phyloP scores from a whole-genome alignment of 129 eudicot species.

The Escallonia rubra region DNA sequence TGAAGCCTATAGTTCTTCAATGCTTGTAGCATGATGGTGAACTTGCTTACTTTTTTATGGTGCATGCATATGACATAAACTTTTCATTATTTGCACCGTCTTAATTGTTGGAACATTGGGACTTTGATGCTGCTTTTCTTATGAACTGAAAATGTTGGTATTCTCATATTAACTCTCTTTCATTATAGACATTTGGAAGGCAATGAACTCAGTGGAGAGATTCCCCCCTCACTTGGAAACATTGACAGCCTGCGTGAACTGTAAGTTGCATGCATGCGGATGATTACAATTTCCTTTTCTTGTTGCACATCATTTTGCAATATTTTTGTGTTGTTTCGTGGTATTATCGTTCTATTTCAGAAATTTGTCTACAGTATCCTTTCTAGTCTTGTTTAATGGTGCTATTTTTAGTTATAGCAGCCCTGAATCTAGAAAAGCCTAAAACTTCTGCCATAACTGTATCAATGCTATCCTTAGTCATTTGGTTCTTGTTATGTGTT shows the following conservation, averaged over 20 bases:
- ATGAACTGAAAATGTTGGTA: not conserved
- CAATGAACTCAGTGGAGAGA: conserved; percentile 55
- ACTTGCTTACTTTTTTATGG: not conserved
- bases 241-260: conserved; percentile 45
- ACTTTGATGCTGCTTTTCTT: not conserved
- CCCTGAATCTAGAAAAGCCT: not conserved
- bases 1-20: not conserved
- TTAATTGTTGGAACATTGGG: not conserved
- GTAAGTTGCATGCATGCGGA: conserved; percentile 38
- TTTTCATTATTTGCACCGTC: not conserved
- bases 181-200: conserved; percentile 68
- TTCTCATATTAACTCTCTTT: not conserved
- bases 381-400: not conserved
- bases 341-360: not conserved
- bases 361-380: conserved; percentile 6
- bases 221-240: conserved; percentile 61
- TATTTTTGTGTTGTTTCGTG: not conserved
- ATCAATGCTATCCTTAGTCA: too few species aligned
- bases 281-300: conserved; percentile 6
- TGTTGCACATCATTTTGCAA: conserved; percentile 13
- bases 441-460: too few species aligned
- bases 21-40: not conserved
- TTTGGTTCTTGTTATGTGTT: too few species aligned
- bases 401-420: not conserved
- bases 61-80: conserved; percentile 1